These are phyloP conservation scores for Choiromyces venosus DNA, from an alignment of 495 filamentous ascomycete genomes.

Conservation along the genomic window DNA sequence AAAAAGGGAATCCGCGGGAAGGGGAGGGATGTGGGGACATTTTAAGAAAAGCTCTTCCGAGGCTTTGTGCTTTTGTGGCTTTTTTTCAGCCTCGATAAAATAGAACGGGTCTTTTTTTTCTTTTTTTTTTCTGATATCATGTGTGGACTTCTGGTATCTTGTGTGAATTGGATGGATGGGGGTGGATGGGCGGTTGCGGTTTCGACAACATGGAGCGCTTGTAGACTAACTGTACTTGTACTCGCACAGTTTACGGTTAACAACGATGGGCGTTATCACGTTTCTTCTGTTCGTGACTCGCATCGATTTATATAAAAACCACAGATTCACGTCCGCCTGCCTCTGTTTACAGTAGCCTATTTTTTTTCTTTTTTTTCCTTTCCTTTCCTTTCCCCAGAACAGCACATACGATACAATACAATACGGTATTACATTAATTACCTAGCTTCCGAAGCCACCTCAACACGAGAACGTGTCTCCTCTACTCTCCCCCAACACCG, in stretches of 20 bases:
- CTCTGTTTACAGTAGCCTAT: neutral
- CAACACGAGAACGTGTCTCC: neutral
- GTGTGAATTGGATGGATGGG: neutral
- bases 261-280: neutral
- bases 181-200: no score
- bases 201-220: neutral
- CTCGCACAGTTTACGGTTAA: neutral
- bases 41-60: neutral
- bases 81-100: slow-evolving; percentile 1
- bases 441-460: slow-evolving; percentile 3
- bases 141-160: neutral
- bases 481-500: neutral
- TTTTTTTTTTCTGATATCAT: neutral
- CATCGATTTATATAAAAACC: neutral
- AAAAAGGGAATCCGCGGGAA: neutral
- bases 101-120: neutral
- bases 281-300: neutral
- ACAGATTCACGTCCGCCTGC: neutral
- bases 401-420: no score
- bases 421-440: no score
- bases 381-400: neutral
- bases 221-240: neutral
- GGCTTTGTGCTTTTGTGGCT: neutral
- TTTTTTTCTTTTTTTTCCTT: neutral
- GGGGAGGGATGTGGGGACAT: neutral